These are phyloP conservation scores for Citrullus amarus DNA, from an alignment of 306 rosid species.

Conservation along the genomic window DNA sequence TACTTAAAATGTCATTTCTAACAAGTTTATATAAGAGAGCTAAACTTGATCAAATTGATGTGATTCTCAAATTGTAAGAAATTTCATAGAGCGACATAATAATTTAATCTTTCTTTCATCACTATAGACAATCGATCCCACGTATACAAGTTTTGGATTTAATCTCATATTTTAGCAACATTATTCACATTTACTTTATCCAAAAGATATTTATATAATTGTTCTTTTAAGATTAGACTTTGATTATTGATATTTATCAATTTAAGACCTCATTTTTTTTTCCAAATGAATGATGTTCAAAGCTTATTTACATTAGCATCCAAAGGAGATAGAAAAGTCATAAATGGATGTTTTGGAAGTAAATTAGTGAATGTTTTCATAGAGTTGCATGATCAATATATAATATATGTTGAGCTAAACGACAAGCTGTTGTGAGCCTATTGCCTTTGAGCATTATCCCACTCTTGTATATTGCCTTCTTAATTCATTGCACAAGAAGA, in stretches of 20 bases:
- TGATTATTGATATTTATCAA: neutral
- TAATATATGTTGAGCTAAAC: neutral
- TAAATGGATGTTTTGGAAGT: neutral
- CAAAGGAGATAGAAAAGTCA: neutral
- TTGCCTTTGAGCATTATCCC: neutral
- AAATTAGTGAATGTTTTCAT: neutral
- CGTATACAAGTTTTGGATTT: no score
- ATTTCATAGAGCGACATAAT: no score
- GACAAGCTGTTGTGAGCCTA: neutral
- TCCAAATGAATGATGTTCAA: neutral
- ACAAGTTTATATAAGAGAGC: no score
- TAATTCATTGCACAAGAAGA: neutral
- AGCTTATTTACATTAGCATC: neutral
- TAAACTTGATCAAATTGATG: no score
- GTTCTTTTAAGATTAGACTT: no score
- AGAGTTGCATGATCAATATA: neutral
- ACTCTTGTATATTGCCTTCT: neutral
- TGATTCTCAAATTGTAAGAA: no score
- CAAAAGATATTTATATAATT: no score
- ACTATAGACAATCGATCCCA: no score
- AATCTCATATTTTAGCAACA: no score
- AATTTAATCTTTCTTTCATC: no score
- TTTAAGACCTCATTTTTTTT: neutral
- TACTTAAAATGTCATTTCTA: no score
- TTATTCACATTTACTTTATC: no score